Evolutionary conservation across 1,139 yeast species (phyloP).

Genomic region (Suhomyces terraborum): DNA sequence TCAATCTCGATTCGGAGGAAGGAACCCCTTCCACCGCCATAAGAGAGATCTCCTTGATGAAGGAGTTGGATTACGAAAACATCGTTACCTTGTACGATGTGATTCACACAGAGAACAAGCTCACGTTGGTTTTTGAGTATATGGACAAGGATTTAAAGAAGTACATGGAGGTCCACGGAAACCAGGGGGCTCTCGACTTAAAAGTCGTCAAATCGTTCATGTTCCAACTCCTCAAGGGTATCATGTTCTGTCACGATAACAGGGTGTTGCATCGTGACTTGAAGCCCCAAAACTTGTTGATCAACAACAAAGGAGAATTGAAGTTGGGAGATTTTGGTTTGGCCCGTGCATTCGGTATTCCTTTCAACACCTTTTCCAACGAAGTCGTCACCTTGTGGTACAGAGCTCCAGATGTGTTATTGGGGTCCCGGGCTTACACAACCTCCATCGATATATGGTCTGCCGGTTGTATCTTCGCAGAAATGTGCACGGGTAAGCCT

Average conservation of each 20-base stretch:
- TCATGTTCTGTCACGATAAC: conserved; percentile 93
- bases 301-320: conserved; percentile 84
- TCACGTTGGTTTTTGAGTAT: conserved; percentile 88
- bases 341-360: conserved; percentile 97
- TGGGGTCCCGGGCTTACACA: conserved; percentile 93
- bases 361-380: conserved; percentile 94
- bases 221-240: conserved; percentile 89
- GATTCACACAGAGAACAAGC: conserved; percentile 93
- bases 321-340: conserved; percentile 97
- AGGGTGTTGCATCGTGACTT: conserved; percentile 92
- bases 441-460: conserved; percentile 99
- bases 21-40: conserved; percentile 99
- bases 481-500: conserved; percentile 98
- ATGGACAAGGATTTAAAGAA: conserved; percentile 93
- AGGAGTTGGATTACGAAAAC: conserved; percentile 91
- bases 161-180: conserved; percentile 91
- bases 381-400: conserved; percentile 99
- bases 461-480: conserved; percentile 96
- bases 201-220: conserved; percentile 84
- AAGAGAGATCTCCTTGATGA: conserved; percentile 94
- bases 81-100: conserved; percentile 93
- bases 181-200: conserved; percentile 76
- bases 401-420: conserved; percentile 94
- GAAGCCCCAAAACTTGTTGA: conserved; percentile 91
- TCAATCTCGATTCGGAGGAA: conserved; percentile 91